These are phyloP conservation scores for Rossbeevera mucosa DNA, from an alignment of 768 basidiomycete species.

Conservation along the genomic window DNA sequence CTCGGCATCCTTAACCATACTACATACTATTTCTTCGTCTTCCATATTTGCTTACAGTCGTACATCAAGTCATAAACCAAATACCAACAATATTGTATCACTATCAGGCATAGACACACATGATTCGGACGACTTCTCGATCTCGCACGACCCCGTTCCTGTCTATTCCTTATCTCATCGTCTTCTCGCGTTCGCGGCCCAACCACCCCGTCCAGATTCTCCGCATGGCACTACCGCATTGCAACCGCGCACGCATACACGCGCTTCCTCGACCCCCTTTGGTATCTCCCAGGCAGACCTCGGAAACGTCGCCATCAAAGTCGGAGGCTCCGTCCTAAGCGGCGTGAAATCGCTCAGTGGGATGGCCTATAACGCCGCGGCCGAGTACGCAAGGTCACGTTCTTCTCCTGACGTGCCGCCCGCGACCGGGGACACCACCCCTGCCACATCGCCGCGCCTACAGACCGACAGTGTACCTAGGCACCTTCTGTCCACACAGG, in stretches of 20 bases:
- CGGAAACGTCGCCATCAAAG: slow-evolving; percentile 51
- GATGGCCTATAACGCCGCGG: slow-evolving; percentile 49
- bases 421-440: neutral
- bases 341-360: slow-evolving; percentile 64
- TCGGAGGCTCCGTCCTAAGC: slow-evolving; percentile 58
- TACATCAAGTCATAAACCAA: slow-evolving; percentile 30
- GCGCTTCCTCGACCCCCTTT: slow-evolving; percentile 25
- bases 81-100: slow-evolving; percentile 39
- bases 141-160: slow-evolving; percentile 35
- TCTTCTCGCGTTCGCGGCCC: slow-evolving; percentile 57
- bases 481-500: slow-evolving; percentile 19
- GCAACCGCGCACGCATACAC: slow-evolving; percentile 21
- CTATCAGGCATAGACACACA: slow-evolving; percentile 31
- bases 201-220: slow-evolving; percentile 27
- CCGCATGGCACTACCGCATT: slow-evolving; percentile 13
- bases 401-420: slow-evolving; percentile 1
- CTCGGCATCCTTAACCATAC: slow-evolving; percentile 44
- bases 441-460: slow-evolving; percentile 6
- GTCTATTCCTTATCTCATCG: slow-evolving; percentile 59
- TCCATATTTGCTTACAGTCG: slow-evolving; percentile 44
- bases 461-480: slow-evolving; percentile 4
- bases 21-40: slow-evolving; percentile 47
- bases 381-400: slow-evolving; percentile 37
- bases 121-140: slow-evolving; percentile 14
- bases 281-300: slow-evolving; percentile 45